Base-by-base conservation (phyloP, 129 eudicot species). In the Escallonia herrerae region DNA sequence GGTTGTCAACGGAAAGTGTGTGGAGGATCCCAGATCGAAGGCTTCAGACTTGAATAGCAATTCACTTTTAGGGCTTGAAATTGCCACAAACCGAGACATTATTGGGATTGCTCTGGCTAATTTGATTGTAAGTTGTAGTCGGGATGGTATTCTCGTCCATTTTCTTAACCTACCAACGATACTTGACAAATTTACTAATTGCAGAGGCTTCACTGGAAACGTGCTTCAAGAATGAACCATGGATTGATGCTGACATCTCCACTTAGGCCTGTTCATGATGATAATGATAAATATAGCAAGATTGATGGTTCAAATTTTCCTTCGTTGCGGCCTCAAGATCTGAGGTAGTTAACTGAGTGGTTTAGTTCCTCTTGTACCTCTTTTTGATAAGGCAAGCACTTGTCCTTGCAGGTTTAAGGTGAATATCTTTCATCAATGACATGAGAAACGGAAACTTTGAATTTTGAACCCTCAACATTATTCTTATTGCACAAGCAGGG, bases 161-260 rank as follows among this genome's bases (percentile, higher is more conserved):
- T 63, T 15, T 62, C 8, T 50, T 22, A n/a, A n/a, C 14, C 5
- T 33, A 50, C 48, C 15, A 33, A 40, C 33, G 33, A 22, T 22
- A 22, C 1, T 22, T 22, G 33, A 22, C 33, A 22, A 22, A 22
- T 22, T 37, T 63, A 5, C 15, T 4, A 53, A 33, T 51, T 67
- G 66, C 81, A 91, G 97, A 64, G 96, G 78, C 84, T 87, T 51
- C 86, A 87, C 62, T 91, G 97, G 97, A 91, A 91, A 76, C 95
- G 96, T 41, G 94, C 97, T 10, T 87, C 97, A 5, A 82, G 95
- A 74, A 63, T 50, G 68, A 84, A 79, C 68, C 86, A 73, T 66
- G 96, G 97, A 40, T 66, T 91, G 73, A 85, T 87, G 96, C 53
- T 87, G 77, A 87, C 96, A 56, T 87, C 97, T 60, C 90, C 97